These are phyloP conservation scores for Trichoderma hamatum DNA, from an alignment of 2,329 filamentous ascomycete species.

Conservation along the genomic window DNA sequence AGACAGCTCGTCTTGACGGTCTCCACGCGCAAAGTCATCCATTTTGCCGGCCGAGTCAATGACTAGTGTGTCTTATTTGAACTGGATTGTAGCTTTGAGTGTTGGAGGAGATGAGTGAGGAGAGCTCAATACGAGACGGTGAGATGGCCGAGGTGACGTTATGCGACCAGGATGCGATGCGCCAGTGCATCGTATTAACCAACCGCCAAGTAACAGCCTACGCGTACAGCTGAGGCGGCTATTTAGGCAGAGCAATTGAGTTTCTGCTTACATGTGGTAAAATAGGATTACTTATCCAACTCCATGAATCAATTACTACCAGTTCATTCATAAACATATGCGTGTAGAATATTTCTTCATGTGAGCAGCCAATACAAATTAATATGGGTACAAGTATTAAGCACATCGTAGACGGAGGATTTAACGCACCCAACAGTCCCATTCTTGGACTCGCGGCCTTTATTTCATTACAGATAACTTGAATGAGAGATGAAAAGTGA, in stretches of 20 bases:
- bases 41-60: not conserved
- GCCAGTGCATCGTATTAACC: not conserved
- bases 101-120: not conserved
- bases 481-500: too few species aligned
- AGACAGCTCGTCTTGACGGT: not conserved
- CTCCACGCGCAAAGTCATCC: not conserved
- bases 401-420: not conserved
- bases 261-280: not conserved
- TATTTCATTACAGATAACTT: too few species aligned
- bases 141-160: slow-evolving; percentile 7
- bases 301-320: not conserved
- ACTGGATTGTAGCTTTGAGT: too few species aligned
- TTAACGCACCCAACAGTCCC: too few species aligned
- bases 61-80: not conserved
- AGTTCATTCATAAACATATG: not conserved
- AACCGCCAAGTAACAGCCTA: not conserved
- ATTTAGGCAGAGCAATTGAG: not conserved
- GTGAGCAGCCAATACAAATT: not conserved
- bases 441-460: too few species aligned
- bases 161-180: not conserved
- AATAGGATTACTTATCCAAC: not conserved
- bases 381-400: not conserved
- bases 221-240: not conserved
- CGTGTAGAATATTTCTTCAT: not conserved
- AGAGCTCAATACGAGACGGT: not conserved